Base-by-base conservation (phyloP, 1,284 basidiomycete genomes). In the Puccinia novopanici region DNA sequence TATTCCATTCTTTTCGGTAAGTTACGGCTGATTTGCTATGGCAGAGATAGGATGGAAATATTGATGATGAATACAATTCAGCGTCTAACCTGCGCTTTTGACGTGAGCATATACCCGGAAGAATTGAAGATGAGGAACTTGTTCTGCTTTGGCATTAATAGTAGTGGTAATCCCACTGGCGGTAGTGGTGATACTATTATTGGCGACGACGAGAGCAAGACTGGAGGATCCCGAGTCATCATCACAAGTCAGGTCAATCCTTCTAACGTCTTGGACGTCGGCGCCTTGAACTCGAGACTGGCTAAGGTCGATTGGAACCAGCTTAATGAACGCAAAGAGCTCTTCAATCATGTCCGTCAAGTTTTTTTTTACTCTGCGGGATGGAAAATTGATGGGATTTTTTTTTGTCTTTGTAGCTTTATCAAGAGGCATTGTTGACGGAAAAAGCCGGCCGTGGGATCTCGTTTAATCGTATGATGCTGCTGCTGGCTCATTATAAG, bases 381-480 rank as follows among this genome's bases (percentile, higher is more conserved):
- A 24, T 45, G 22, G 2, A 40, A 12, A 68, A 15, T 45, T 68
- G 6, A 10, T 52, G 48, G 4, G 8, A 2, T 63, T 27, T 40
- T 30, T 57, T 30, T 59, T 59, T 61, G 8, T 12, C 3, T 34
- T 34, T 34, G 4, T 48, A 80, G 78, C 87, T 97, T 3, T 94
- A 92, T 84, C 91, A 95, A 84, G 94, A 97, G 87, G 93, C 94
- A 2, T 90, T 89, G 82, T 89, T 94, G 61, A 82, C 82, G 9
- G 78, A 80, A 37, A 89, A 92, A 82, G 89, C 89, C 40, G 90
- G 90, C 0, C 89, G 90, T 72, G 94, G 95, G 12, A 93, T 99
- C 82, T 92, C 93, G 24, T 98, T 98, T 87, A 93, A 91, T 8
- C 89, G 91, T 61, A 97, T 98, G 94, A 89, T 98, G 17, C 85